Evolutionary conservation across 108 stramenopile genomes (phyloP).

Genomic region (Fragilaria crotonensis): DNA sequence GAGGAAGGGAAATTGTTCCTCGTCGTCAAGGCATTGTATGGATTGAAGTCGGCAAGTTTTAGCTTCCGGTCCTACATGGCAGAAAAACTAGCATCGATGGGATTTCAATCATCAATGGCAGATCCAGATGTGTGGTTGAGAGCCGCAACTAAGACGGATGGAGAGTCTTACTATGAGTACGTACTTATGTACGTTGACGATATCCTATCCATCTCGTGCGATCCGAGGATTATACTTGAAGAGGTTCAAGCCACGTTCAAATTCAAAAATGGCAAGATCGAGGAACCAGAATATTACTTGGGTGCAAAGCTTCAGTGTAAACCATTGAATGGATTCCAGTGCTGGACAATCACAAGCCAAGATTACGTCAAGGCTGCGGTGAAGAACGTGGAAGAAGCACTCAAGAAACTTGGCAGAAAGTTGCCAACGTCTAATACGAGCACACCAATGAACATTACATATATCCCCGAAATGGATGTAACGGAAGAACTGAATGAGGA

Average conservation of each 20-base stretch:
- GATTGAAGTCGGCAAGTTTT: conserved; percentile 19
- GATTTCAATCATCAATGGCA: too few species aligned
- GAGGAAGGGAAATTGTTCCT: conserved; percentile 14
- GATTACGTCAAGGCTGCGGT: too few species aligned
- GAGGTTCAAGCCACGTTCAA: too few species aligned
- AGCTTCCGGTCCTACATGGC: too few species aligned
- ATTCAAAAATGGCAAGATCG: not conserved
- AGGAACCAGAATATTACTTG: not conserved
- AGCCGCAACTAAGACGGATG: too few species aligned
- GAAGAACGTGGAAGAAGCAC: not conserved
- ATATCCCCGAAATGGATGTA: conserved; percentile 10
- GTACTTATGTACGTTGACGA: too few species aligned
- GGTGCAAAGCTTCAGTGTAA: not conserved
- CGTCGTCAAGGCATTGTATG: conserved; percentile 23
- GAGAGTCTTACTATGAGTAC: too few species aligned
- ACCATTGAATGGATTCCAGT: not conserved
- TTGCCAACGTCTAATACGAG: not conserved
- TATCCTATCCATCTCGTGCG: conserved; percentile 6
- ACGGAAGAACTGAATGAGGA: conserved; percentile 3
- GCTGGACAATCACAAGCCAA: conserved; percentile 4
- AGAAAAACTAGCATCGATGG: not conserved
- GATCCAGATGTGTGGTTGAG: too few species aligned
- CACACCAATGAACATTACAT: conserved; percentile 5
- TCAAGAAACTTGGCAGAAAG: not conserved
- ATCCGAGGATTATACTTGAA: not conserved